phyloP scores from a whole-genome alignment of 768 basidiomycete species.

The Amylocystis lapponica region DNA sequence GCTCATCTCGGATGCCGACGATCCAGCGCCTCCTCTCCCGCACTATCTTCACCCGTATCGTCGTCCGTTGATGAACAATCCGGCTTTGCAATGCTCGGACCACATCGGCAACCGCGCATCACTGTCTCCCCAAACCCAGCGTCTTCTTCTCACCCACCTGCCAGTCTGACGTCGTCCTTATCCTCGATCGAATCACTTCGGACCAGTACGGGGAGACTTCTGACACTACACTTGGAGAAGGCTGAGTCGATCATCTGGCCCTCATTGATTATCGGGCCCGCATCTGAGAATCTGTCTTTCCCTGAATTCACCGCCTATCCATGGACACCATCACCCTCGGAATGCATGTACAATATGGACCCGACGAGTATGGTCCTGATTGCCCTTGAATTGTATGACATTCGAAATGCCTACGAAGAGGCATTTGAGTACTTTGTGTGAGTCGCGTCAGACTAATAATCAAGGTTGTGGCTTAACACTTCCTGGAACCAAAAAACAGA shows the following conservation, averaged over 20 bases:
- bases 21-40: conserved; percentile 49
- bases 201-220: conserved; percentile 51
- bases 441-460: conserved; percentile 30
- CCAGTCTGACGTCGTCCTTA: conserved; percentile 63
- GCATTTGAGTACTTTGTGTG: conserved; percentile 81
- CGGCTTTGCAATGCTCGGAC: neutral
- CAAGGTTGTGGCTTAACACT: no score
- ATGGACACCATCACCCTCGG: conserved; percentile 44
- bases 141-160: conserved; percentile 44
- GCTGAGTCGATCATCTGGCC: conserved; percentile 79
- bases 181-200: conserved; percentile 74
- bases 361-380: conserved; percentile 73
- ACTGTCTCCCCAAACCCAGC: conserved; percentile 48
- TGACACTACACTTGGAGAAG: conserved; percentile 80
- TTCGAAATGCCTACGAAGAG: conserved; percentile 66
- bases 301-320: conserved; percentile 41
- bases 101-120: conserved; percentile 7
- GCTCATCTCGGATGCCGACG: conserved; percentile 68
- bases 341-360: conserved; percentile 79
- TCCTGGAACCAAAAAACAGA: no score
- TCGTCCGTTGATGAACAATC: conserved; percentile 43
- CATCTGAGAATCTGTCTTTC: conserved; percentile 55
- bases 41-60: conserved; percentile 55
- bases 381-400: conserved; percentile 67
- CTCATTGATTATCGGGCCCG: conserved; percentile 71